A percentile compares a stretch with the other conserved stretches of the same genome.
Conservation (phyloP, 2,329 filamentous ascomycete species). For the Didymellaceae sp. region DNA sequence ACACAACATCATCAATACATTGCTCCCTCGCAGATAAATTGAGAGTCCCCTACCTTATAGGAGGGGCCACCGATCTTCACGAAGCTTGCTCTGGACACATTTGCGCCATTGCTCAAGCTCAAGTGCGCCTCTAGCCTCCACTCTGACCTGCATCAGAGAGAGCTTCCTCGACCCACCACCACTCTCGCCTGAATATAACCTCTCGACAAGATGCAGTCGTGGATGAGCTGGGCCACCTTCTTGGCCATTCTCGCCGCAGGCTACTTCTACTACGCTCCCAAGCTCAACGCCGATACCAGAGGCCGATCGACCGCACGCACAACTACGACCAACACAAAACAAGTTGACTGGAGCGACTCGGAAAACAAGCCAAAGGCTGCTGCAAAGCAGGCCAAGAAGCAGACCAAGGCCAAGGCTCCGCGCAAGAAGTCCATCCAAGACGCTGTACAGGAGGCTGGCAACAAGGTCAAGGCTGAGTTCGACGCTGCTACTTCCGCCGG, state of each 20-base stretch:
- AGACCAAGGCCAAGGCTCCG: conserved; percentile 41
- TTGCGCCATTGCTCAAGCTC: conserved; percentile 1
- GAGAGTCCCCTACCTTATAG: conserved; percentile 23
- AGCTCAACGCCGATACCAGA: conserved; percentile 27
- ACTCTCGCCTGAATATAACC: not conserved
- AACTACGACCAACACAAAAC: conserved; percentile 28
- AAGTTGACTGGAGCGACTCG: conserved; percentile 36
- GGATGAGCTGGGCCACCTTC: conserved; percentile 44
- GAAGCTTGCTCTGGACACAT: conserved; percentile 17
- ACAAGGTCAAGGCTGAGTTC: conserved; percentile 42
- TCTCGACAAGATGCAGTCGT: conserved; percentile 38
- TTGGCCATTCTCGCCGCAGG: conserved; percentile 37
- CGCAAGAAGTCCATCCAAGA: conserved; percentile 47
- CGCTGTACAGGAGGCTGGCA: conserved; percentile 41
- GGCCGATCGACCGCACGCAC: conserved; percentile 40
- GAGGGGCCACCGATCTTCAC: conserved; percentile 6
- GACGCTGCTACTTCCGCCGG: conserved; percentile 67
- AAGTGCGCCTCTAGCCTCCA: not conserved
- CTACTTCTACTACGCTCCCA: conserved; percentile 41
- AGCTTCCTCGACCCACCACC: not conserved
- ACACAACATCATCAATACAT: conserved; percentile 14
- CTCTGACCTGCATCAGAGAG: conserved; percentile 4
- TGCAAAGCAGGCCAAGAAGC: conserved; percentile 32
- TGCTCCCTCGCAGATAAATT: conserved; percentile 17
- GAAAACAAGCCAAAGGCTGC: conserved; percentile 37